Evolutionary conservation across 345 rosid species (phyloP), one percentile per base, ranked within the genome.

Genomic region (Laguncularia racemosa): DNA sequence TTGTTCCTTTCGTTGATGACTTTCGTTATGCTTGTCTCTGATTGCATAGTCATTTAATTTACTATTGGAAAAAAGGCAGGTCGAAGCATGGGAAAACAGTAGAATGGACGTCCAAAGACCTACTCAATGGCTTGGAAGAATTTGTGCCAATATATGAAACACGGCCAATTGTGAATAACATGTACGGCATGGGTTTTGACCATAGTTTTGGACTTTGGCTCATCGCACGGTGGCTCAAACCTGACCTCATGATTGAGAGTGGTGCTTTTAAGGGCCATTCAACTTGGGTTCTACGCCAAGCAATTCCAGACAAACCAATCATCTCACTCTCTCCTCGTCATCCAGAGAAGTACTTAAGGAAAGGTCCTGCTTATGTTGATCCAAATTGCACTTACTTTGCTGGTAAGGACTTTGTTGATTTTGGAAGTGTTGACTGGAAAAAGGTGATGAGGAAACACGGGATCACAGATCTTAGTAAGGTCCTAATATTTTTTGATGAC

Each of bases 181-280:
- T 90, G 89, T 71, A 83, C 54, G 99, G 97, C 45, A 95, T 95
- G 99, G 97, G 99, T 59, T 95, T 95, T 66, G 99, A 95, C 68
- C 99, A 95, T 67, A 95, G 97, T 82, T 95, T 87, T 73, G 99
- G 99, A 45, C 83, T 95, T 63, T 95, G 99, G 99, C 90, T 90
- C 79, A 87, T 85, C 70, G 67, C 95, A 0, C 81, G 77, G 40
- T 79, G 93, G 97, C 73, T 87, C 50, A 85, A 95, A 71, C 99
- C 97, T 14, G 93, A 82, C 65, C 68, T 95, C 52, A 84, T 90
- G 97, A 85, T 95, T 69, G 97, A 95, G 77, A 95, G 97, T 65
- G 99, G 97, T 68, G 99, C 89, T 60, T 95, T 95, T 52, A 95
- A 95, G 77, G 99, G 99, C 19, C 99, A 95, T 60, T 95, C 99